Evolutionary conservation across 495 filamentous ascomycete genomes (phyloP).

Genomic region (Aspergillus cavernicola): DNA sequence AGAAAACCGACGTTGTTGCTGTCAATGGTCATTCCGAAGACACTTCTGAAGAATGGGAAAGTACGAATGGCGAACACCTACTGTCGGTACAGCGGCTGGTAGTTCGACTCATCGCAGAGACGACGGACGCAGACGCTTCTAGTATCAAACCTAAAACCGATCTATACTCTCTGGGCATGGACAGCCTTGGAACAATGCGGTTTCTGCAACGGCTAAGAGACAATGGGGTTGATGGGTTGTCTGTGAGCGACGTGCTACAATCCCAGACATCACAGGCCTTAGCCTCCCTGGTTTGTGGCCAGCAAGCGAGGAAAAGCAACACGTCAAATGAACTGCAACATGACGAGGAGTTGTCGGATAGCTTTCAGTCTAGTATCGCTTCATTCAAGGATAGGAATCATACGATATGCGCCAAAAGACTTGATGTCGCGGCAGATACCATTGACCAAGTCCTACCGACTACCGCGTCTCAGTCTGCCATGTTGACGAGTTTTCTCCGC

Average conservation of each 20-base stretch:
- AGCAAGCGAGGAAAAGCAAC: not conserved
- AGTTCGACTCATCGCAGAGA: conserved; percentile 38
- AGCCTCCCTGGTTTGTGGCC: conserved; percentile 23
- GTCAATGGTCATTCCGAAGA: not conserved
- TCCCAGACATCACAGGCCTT: conserved; percentile 24
- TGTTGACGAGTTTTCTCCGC: conserved; percentile 59
- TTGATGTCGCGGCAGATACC: conserved; percentile 38
- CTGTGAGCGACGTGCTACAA: conserved; percentile 21
- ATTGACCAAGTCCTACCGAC: conserved; percentile 67
- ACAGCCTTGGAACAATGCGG: conserved; percentile 70
- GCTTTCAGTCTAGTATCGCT: not conserved
- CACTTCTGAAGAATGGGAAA: conserved; percentile 2
- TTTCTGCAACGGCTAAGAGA: conserved; percentile 38
- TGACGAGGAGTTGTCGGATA: not conserved
- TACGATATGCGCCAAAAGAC: conserved; percentile 33
- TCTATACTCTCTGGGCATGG: conserved; percentile 72
- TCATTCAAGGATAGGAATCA: conserved; percentile 14
- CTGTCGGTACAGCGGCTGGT: conserved; percentile 12
- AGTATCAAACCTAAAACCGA: conserved; percentile 49
- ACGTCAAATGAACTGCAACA: not conserved
- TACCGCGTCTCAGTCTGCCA: conserved; percentile 70
- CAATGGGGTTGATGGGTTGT: conserved; percentile 27
- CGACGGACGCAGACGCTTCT: conserved; percentile 37
- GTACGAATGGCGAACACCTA: not conserved
- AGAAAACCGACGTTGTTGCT: not conserved